Conservation (phyloP, 2,329 filamentous ascomycete genomes). For the Talaromyces marneffei region DNA sequence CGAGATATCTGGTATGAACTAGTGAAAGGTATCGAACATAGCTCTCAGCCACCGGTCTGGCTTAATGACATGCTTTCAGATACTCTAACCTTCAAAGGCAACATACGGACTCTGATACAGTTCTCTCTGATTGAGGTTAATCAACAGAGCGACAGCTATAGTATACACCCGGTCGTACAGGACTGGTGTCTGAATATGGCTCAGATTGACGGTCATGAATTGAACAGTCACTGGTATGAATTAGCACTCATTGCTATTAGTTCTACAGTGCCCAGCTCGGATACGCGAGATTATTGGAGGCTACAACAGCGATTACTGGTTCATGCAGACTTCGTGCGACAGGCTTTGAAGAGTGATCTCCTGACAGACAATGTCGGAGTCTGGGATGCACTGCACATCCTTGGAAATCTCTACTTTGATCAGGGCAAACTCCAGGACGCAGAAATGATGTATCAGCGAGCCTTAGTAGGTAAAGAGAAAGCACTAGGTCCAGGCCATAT, state of each 20-base stretch:
- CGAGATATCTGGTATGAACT: constrained; percentile 44
- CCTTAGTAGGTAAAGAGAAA: background rate
- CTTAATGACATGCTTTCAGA: constrained; percentile 15
- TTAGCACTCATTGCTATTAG: constrained; percentile 17
- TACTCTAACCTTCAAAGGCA: constrained; percentile 19
- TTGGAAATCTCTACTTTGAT: constrained; percentile 17
- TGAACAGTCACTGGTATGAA: constrained; percentile 8
- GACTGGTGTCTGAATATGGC: constrained; percentile 18
- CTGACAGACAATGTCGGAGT: background rate
- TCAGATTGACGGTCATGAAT: constrained; percentile 1
- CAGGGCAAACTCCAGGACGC: background rate
- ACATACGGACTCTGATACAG: constrained; percentile 18
- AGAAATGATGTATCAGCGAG: background rate
- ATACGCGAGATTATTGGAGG: constrained; percentile 11
- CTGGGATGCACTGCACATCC: background rate
- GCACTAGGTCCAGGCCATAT: constrained; percentile 11
- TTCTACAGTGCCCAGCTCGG: constrained; percentile 11
- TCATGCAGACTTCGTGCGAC: constrained; percentile 16
- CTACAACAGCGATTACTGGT: constrained; percentile 19
- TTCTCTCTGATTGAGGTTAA: constrained; percentile 27
- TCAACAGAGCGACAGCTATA: constrained; percentile 22
- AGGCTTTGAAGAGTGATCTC: constrained; percentile 10
- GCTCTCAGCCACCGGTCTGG: constrained; percentile 13
- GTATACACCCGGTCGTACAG: constrained; percentile 25
- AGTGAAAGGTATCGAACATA: constrained; percentile 18